Conservation (phyloP, 805 yeast genomes). For the Saccharomycopsis sp. region DNA sequence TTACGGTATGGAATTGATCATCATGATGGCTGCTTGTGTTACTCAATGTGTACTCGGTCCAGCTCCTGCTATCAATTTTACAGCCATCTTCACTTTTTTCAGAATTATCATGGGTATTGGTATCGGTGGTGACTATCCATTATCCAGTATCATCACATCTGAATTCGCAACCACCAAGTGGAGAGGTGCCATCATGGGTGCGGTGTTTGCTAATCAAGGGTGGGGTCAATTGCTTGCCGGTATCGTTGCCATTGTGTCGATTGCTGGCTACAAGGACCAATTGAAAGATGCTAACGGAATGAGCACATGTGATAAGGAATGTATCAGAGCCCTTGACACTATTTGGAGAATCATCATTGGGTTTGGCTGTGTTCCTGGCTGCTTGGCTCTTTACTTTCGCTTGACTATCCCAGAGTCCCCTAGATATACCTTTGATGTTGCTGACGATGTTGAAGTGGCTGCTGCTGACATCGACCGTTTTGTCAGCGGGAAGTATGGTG, state of each 20-base stretch:
- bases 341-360: constrained; percentile 93
- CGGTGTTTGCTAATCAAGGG: constrained; percentile 95
- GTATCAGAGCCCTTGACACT: constrained; percentile 77
- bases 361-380: constrained; percentile 85
- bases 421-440: constrained; percentile 76
- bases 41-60: constrained; percentile 67
- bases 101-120: constrained; percentile 92
- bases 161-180: constrained; percentile 91
- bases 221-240: constrained; percentile 90
- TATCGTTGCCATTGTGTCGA: constrained; percentile 67
- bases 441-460: constrained; percentile 47
- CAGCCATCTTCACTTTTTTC: constrained; percentile 65
- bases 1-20: constrained; percentile 78
- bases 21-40: constrained; percentile 73
- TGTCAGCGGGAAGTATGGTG: constrained; percentile 41
- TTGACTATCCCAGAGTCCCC: constrained; percentile 93
- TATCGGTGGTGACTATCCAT: constrained; percentile 95
- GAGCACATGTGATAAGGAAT: constrained; percentile 52
- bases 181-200: constrained; percentile 98
- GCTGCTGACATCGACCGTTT: constrained; percentile 48
- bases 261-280: constrained; percentile 65
- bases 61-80: constrained; percentile 63
- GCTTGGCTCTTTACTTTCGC: constrained; percentile 78
- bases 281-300: constrained; percentile 46
- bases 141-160: constrained; percentile 86